Evolutionary conservation across 805 yeast genomes (phyloP).

Genomic region (Spathaspora arborariae): DNA sequence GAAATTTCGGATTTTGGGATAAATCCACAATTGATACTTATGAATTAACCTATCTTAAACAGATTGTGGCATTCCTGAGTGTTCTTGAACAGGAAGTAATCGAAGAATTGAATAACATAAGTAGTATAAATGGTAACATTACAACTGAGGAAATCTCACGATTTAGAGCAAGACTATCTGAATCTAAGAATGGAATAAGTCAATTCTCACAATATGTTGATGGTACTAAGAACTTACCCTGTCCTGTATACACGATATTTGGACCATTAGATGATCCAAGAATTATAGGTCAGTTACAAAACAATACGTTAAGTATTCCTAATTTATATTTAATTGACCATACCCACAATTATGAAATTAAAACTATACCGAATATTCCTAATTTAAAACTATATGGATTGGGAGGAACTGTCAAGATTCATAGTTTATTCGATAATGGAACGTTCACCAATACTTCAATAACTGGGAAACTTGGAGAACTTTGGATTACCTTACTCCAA

Average conservation of each 20-base stretch:
- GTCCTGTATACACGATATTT: conserved; percentile 76
- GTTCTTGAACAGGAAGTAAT: conserved; percentile 47
- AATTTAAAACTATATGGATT: conserved; percentile 58
- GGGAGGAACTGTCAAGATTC: conserved; percentile 68
- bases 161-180: conserved; percentile 10
- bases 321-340: conserved; percentile 66
- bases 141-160: conserved; percentile 7
- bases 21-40: conserved; percentile 47
- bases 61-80: conserved; percentile 65
- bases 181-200: conserved; percentile 10
- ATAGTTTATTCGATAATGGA: conserved; percentile 56
- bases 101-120: conserved; percentile 49
- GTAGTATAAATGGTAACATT: conserved; percentile 20
- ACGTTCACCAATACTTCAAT: conserved; percentile 12
- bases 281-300: conserved; percentile 59
- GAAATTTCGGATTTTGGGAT: conserved; percentile 79
- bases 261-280: conserved; percentile 74
- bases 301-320: conserved; percentile 48
- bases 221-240: conserved; percentile 37
- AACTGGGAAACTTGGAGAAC: conserved; percentile 46
- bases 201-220: conserved; percentile 18
- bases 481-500: conserved; percentile 72
- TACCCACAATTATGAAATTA: conserved; percentile 39
- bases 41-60: conserved; percentile 54
- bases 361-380: conserved; percentile 40